Base-by-base conservation (phyloP, 1,284 basidiomycete genomes). In the Rhodotorula sp. region DNA sequence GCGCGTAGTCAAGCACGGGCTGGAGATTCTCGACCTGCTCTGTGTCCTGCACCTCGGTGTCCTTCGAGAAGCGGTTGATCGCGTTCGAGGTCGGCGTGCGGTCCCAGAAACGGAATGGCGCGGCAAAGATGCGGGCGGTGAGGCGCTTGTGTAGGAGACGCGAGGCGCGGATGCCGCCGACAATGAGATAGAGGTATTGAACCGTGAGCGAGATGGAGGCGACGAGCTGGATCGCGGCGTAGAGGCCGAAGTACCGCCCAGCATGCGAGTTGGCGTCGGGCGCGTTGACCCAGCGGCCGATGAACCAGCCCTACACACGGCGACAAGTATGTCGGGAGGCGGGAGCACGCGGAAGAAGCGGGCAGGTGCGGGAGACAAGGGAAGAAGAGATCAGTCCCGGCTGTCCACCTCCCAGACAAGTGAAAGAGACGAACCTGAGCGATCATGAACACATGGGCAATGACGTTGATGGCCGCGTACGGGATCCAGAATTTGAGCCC, bases 1-100 rank as follows among this genome's bases (percentile, higher is more conserved):
- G 62, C 17, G 53, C 48, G 60, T 76, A 76, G 29, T 76, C 74
- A 29, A 76, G 56, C 4, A 76, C 74, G 21, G 74, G 74, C 46
- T 74, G 72, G 6, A 95, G 90, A 81, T 94, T 90, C 80, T 96
- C 92, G 3, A 92, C 88, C 70, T 94, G 86, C 68, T 82, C 88
- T 72, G 91, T 93, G 80, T 97, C 94, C 63, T 96, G 88, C 37
- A 89, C 91, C 84, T 97, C 94, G 69, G 95, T 92, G 80, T 97
- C 94, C 80, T 97, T 96, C 53, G 92, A 91, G 78, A 97, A 96
- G 48, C 94, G 86, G 58, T 78, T 78, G 32, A 74, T 61, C 22
- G 69, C 70, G 63, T 64, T 64, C 6, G 68, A 69, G 29, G 66
- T 39, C 7, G 70, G 61, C 1, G 77, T 63, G 32, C 58, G 34